Conservation (phyloP, 345 rosid genomes). For the Aquilaria yunnanensis region DNA sequence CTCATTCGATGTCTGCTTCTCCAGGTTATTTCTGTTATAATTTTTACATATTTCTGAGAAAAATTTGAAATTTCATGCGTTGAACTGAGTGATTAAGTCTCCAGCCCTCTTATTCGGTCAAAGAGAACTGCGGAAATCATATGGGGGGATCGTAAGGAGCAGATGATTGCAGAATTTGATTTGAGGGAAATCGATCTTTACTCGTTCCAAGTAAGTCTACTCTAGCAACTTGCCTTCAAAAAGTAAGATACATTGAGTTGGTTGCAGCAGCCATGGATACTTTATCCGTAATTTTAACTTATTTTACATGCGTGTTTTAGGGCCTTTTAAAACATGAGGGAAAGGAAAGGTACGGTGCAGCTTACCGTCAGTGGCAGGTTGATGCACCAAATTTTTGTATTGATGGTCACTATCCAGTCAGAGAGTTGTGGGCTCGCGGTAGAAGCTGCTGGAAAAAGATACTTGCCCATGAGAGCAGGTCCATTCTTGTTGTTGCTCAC, state of each 20-base stretch:
- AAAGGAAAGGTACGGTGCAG: conserved; percentile 66
- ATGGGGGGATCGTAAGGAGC: conserved; percentile 62
- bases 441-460: conserved; percentile 62
- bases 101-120: conserved; percentile 75
- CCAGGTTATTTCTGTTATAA: conserved; percentile 37
- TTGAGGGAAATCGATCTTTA: conserved; percentile 91
- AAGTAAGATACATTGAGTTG: background rate
- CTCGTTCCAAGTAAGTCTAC: conserved; percentile 64
- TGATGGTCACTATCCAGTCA: conserved; percentile 83
- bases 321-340: conserved; percentile 89
- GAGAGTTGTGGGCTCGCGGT: conserved; percentile 88
- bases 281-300: background rate
- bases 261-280: background rate
- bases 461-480: conserved; percentile 67
- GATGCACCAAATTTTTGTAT: conserved; percentile 77
- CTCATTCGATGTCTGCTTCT: conserved; percentile 75
- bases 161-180: conserved; percentile 52
- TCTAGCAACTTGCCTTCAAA: background rate
- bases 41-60: background rate
- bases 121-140: conserved; percentile 85
- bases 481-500: conserved; percentile 94
- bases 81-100: background rate
- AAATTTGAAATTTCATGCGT: conserved; percentile 3
- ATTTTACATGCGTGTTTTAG: conserved; percentile 30
- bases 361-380: conserved; percentile 73